These are phyloP conservation scores for Trichoderma sp. DNA, from an alignment of 2,329 filamentous ascomycete species.

Conservation along the genomic window DNA sequence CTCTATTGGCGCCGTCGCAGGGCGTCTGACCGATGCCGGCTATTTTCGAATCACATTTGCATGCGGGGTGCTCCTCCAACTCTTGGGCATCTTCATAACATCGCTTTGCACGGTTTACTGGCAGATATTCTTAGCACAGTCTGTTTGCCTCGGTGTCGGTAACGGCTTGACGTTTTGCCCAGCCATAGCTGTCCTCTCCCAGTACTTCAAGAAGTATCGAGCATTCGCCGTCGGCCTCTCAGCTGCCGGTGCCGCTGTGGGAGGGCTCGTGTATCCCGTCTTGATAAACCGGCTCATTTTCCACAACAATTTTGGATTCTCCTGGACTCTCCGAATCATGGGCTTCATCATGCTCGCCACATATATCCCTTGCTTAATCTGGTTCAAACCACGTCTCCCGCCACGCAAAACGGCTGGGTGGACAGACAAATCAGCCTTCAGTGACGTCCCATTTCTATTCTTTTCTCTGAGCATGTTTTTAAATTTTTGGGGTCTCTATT, in stretches of 20 bases:
- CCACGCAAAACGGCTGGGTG: not conserved
- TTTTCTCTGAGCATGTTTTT: not conserved
- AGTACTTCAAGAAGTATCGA: not conserved
- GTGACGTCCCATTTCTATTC: not conserved
- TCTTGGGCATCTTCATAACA: not conserved
- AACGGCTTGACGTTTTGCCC: not conserved
- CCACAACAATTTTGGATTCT: not conserved
- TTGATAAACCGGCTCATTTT: not conserved
- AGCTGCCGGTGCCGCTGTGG: not conserved
- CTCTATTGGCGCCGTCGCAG: not conserved
- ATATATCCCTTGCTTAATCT: not conserved
- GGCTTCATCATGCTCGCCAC: slow-evolving; percentile 1
- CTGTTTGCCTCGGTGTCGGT: not conserved
- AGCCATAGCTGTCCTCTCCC: not conserved
- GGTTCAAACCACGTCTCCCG: not conserved
- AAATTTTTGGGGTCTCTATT: not conserved
- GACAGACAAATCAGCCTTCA: not conserved
- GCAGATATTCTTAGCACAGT: not conserved
- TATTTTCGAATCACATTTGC: not conserved
- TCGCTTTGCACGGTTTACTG: not conserved
- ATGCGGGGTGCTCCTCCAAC: not conserved
- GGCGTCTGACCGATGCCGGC: not conserved
- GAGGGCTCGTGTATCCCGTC: not conserved
- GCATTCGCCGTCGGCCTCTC: not conserved
- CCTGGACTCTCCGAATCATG: not conserved